Evolutionary conservation across 805 yeast genomes (phyloP).

Genomic region (Yarrowia deformans): DNA sequence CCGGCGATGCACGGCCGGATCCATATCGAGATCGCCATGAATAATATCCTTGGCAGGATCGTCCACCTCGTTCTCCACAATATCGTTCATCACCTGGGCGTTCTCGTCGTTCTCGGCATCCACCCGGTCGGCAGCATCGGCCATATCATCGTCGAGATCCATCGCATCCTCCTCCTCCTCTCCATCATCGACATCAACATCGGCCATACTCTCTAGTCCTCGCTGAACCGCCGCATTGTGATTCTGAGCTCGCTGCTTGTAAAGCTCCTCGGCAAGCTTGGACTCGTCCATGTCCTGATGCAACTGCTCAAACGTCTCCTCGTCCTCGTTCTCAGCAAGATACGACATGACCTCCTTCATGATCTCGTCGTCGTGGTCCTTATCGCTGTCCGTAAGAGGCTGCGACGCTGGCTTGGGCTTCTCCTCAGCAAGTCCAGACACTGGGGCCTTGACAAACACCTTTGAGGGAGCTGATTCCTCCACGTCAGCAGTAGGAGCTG

Average conservation of each 20-base stretch:
- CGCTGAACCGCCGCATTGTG: slow-evolving; percentile 23
- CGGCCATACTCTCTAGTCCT: slow-evolving; percentile 8
- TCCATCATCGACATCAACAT: slow-evolving; percentile 24
- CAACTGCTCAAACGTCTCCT: slow-evolving; percentile 29
- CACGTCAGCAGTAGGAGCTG: not conserved
- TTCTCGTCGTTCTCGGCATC: slow-evolving; percentile 34
- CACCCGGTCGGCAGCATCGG: slow-evolving; percentile 12
- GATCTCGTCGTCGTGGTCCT: slow-evolving; percentile 28
- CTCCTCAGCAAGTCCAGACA: slow-evolving; percentile 8
- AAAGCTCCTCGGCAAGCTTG: slow-evolving; percentile 21
- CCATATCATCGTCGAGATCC: slow-evolving; percentile 23
- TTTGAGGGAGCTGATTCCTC: not conserved
- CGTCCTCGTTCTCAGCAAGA: slow-evolving; percentile 31
- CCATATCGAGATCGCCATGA: slow-evolving; percentile 42
- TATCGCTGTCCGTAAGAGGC: not conserved
- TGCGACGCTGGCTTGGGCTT: not conserved
- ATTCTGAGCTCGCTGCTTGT: slow-evolving; percentile 23
- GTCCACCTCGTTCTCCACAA: slow-evolving; percentile 42
- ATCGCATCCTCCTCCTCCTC: not conserved
- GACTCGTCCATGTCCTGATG: slow-evolving; percentile 36
- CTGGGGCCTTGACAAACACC: not conserved
- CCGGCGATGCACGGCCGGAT: slow-evolving; percentile 54
- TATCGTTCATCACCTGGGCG: slow-evolving; percentile 43
- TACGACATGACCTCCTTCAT: slow-evolving; percentile 31
- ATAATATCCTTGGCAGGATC: slow-evolving; percentile 44